A percentile compares a stretch with the other conserved stretches of the same genome.
phyloP scores from a whole-genome alignment of 2,329 filamentous ascomycete species.

The Microcera coccophila region DNA sequence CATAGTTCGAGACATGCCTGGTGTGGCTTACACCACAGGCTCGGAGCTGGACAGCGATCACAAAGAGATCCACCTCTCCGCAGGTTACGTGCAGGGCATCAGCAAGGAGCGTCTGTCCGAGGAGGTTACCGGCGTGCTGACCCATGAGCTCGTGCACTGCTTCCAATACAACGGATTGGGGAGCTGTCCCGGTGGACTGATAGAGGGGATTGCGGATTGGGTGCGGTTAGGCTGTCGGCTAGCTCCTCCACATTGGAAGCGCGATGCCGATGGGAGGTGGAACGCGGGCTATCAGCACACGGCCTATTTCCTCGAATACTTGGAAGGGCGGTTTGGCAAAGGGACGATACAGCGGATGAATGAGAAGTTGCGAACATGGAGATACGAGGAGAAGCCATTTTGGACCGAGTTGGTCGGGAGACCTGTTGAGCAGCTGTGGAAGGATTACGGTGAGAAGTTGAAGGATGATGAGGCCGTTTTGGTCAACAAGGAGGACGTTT shows the following conservation, averaged over 20 bases:
- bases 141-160: constrained; percentile 93
- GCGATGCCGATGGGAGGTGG: constrained; percentile 60
- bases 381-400: constrained; percentile 62
- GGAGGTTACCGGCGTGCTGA: constrained; percentile 79
- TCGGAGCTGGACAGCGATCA: constrained; percentile 75
- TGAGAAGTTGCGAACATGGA: constrained; percentile 58
- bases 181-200: constrained; percentile 67
- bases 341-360: constrained; percentile 63
- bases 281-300: constrained; percentile 88
- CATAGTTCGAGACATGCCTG: constrained; percentile 71
- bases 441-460: constrained; percentile 56
- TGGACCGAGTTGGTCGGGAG: constrained; percentile 66
- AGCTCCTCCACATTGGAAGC: constrained; percentile 79
- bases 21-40: constrained; percentile 86
- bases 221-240: constrained; percentile 72
- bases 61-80: constrained; percentile 88
- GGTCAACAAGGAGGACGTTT: constrained; percentile 2
- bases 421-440: constrained; percentile 67
- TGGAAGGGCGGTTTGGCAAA: constrained; percentile 63
- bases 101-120: constrained; percentile 39
- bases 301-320: constrained; percentile 83
- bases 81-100: constrained; percentile 63
- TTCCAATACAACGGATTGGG: constrained; percentile 72
- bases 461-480: constrained; percentile 7
- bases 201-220: constrained; percentile 93